These are phyloP conservation scores for Mercurialis annua DNA, from an alignment of 345 rosid species.

Conservation along the genomic window DNA sequence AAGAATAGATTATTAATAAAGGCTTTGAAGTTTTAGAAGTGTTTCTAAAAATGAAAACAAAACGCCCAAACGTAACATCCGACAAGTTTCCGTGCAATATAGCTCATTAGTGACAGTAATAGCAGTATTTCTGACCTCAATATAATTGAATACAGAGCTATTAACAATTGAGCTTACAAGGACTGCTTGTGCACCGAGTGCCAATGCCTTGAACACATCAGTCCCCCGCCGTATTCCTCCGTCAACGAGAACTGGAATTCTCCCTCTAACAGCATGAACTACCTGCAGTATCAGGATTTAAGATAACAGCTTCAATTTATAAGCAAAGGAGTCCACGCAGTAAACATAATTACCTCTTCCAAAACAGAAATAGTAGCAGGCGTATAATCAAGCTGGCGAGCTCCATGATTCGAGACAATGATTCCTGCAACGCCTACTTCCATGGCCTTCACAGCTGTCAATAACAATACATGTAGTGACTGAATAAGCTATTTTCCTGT, in stretches of 20 bases:
- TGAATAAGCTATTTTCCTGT: background rate
- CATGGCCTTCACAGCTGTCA: slow-evolving; percentile 61
- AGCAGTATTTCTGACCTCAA: background rate
- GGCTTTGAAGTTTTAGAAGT: no score
- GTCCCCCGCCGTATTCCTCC: slow-evolving; percentile 90
- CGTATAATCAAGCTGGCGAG: slow-evolving; percentile 66
- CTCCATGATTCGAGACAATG: slow-evolving; percentile 77
- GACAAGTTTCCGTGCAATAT: no score
- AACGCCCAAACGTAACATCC: no score
- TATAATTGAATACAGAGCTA: background rate
- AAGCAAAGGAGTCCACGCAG: background rate
- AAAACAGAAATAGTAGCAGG: slow-evolving; percentile 63
- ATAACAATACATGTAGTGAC: background rate
- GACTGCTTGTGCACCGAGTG: slow-evolving; percentile 86
- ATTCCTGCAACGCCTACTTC: slow-evolving; percentile 65
- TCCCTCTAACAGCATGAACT: slow-evolving; percentile 64
- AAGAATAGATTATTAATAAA: no score
- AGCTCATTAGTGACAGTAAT: background rate
- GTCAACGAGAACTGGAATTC: slow-evolving; percentile 69
- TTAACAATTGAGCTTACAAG: slow-evolving; percentile 42
- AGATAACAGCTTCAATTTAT: background rate
- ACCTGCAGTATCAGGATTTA: slow-evolving; percentile 39
- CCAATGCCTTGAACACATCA: slow-evolving; percentile 84
- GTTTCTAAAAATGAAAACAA: no score
- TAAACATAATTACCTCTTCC: slow-evolving; percentile 49